These are phyloP conservation scores for Drechslerella dactyloides DNA, from an alignment of 2,329 filamentous ascomycete species.

Conservation along the genomic window DNA sequence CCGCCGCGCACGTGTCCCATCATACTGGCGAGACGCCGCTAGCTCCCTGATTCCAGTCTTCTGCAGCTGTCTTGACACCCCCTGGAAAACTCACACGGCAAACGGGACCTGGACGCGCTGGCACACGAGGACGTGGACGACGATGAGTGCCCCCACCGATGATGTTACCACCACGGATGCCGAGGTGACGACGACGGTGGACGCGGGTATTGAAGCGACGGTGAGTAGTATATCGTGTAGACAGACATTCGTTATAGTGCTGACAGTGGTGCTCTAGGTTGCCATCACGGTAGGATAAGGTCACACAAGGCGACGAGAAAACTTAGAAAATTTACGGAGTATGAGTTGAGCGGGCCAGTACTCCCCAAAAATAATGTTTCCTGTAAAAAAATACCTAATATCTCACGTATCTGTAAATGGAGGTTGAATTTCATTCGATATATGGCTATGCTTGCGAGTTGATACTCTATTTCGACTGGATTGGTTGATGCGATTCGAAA, in stretches of 20 bases:
- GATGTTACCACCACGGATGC: not conserved
- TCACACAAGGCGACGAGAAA: too few species aligned
- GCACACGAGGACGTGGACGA: conserved; percentile 21
- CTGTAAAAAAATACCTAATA: too few species aligned
- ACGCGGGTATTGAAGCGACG: conserved; percentile 10
- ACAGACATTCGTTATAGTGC: not conserved
- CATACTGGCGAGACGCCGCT: conserved; percentile 14
- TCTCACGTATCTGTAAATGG: too few species aligned
- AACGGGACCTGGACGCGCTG: conserved; percentile 9
- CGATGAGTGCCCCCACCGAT: not conserved
- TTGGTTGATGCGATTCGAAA: too few species aligned
- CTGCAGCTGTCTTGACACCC: conserved; percentile 28
- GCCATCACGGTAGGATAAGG: too few species aligned
- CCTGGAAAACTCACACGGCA: conserved; percentile 19
- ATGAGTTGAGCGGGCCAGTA: too few species aligned
- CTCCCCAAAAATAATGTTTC: too few species aligned
- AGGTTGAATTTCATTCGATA: too few species aligned
- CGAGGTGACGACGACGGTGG: conserved; percentile 12
- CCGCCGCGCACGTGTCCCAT: not conserved
- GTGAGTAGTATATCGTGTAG: conserved; percentile 8
- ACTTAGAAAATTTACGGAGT: too few species aligned
- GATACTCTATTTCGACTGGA: too few species aligned
- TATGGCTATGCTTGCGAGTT: too few species aligned
- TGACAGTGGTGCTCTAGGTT: not conserved
- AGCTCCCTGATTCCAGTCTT: conserved; percentile 9